Base-by-base conservation (phyloP, 2,329 filamentous ascomycete genomes). In the Sporothrix brunneoviolacea region DNA sequence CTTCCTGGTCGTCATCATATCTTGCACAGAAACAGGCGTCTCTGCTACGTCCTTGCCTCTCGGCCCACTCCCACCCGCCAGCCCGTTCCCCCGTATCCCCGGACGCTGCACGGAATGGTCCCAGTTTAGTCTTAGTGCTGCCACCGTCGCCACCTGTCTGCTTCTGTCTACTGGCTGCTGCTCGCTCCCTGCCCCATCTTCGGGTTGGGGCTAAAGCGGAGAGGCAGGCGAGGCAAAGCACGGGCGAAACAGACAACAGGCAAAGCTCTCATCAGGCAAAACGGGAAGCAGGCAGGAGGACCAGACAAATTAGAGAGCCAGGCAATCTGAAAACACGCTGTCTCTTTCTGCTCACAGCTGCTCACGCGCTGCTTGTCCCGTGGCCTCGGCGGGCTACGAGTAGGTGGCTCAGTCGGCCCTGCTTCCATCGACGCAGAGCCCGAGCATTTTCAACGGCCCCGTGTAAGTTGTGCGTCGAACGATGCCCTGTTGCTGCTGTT, bases 31-130 rank as follows among this genome's bases (percentile, higher is more conserved):
- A n/a, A n/a, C n/a, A n/a, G n/a, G n/a, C n/a, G n/a, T n/a, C n/a
- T n/a, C n/a, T n/a, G n/a, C n/a, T n/a, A n/a, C n/a, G n/a, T n/a
- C n/a, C n/a, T n/a, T n/a, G n/a, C n/a, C n/a, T n/a, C n/a, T n/a
- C 41, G 41, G 48, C 48, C 48, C 41, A 45, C 41, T 51, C 41
- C 30, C 37, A 35, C 37, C 49, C 37, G 37, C 30, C 50, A 52
- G 28, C 36, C 48, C 46, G 46, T 42, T 53, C 35, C 46, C 51
- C 46, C 51, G 51, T 53, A 46, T 46, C 46, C 51, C 46, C 51
- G 51, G 51, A 53, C 33, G 46, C 30, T 50, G 36, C 37, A 42
- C 41, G 46, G 35, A 16, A 36, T 40, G 30, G 27, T 38, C 35
- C 38, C 39, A 33, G 50, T 45, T 43, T 40, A 21, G 44, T 43